Evolutionary conservation across 2,329 filamentous ascomycete genomes (phyloP), one percentile per base, ranked within the genome.

Genomic region (Kalmusia sp.): DNA sequence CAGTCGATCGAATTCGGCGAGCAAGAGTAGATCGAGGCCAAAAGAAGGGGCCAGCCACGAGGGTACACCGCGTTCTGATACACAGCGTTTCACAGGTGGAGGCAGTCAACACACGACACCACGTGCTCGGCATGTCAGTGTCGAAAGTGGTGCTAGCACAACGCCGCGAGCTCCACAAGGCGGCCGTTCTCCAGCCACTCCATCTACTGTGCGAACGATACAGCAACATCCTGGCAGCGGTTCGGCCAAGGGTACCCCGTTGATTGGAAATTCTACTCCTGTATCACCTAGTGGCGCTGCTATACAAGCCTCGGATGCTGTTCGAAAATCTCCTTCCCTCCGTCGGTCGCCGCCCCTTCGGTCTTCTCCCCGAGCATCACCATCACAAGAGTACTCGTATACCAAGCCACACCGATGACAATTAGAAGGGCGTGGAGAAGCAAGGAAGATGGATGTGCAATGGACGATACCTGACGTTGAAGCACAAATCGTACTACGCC

Each of bases 381-480:
- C 70, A 1, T 63, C 51, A 25, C 63, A 64, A 49, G 66, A 64
- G 46, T 67, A 58, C 59, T 62, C 61, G 28, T 59, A 72, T 56
- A 51, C 45, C 3, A 51, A 61, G 30, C 63, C 63, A 49, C 64
- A 65, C 24, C 62, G 63, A 59, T 72, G 70, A 73, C 70, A 66
- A 51, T 56, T 61, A 65, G 61, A 62, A 62, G 68, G 69, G 67
- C 43, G 58, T 58, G 69, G 70, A 45, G 64, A 65, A 48, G 47
- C 64, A 55, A 65, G 69, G 40, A 72, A 67, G 54, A 71, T 73
- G 69, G 65, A 71, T 47, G 70, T 73, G 11, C 64, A 72, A 54
- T 73, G 69, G 69, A 68, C 67, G 7, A 65, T 66, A 22, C 62
- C 68, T 9, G 68, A 69, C 43, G 58, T 65, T 24, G 69, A 73